Base-by-base conservation (phyloP, 768 basidiomycete genomes). In the Cystobasidium ongulense region DNA sequence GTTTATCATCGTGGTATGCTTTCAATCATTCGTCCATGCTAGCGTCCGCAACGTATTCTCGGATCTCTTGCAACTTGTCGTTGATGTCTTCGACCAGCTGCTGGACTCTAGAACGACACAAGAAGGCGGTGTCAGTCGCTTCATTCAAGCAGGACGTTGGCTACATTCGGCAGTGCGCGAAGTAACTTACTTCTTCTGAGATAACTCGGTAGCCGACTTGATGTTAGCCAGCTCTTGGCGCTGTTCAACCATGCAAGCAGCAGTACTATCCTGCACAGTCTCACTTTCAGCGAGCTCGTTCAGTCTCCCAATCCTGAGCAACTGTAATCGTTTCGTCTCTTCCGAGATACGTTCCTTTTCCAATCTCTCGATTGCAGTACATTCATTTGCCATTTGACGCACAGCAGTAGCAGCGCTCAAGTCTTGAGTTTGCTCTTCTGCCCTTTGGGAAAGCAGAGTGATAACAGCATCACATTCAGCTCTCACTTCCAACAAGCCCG, bases 401-500 rank as follows among this genome's bases (percentile, higher is more conserved):
- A 33, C 38, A 53, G 39, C 50, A 36, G 41, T 8, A 31, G 25
- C 65, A 11, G 7, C 29, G 3, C 23, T 21, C 8, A 43, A 13
- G 1, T 29, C 43, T 18, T 29, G 50, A 23, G 18, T 13, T 8
- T 64, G 21, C 46, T 64, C 63, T 2, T 64, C 63, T 41, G 63
- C 36, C 15, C 63, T 29, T 25, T 23, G 17, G 11, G 25, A 25
- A 10, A 64, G 33, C 23, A 31, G 27, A 13, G 31, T 46, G 18
- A 57, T 33, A 15, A 71, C 38, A 7, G 31, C 68, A 13, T 54
- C 50, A 53, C 31, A 36, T 29, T 71, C 54, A 8, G 50, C 54
- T 27, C 36, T 71, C 21, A 71, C 68, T 59, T 71, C 68, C 33
- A 71, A 53, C 53, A 71, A 27, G 15, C 68, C 68, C 1, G 38